These are phyloP conservation scores for Neoboletus brunneissimus DNA, from an alignment of 768 basidiomycete genomes.

Conservation along the genomic window DNA sequence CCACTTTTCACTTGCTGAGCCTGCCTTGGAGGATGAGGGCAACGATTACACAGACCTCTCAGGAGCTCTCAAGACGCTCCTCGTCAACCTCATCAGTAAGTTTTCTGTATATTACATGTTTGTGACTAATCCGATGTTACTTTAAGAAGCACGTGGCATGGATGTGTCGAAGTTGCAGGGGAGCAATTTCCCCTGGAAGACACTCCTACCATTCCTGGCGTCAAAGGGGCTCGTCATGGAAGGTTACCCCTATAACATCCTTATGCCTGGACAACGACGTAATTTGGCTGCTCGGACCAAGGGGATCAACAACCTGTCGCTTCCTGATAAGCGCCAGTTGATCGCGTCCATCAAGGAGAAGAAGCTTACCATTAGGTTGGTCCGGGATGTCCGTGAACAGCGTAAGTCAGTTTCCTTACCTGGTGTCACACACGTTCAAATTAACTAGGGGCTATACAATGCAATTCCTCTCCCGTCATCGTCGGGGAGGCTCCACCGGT, in stretches of 20 bases:
- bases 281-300: neutral
- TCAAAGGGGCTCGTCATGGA: neutral
- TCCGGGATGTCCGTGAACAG: neutral
- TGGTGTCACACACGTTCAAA: neutral
- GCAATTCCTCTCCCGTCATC: neutral
- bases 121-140: neutral
- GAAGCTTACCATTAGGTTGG: neutral
- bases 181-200: neutral
- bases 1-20: neutral
- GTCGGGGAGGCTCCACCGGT: neutral
- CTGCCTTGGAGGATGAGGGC: neutral
- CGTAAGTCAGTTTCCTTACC: neutral
- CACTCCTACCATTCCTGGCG: neutral
- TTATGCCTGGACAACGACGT: neutral
- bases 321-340: neutral
- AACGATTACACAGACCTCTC: neutral
- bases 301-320: neutral
- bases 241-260: neutral
- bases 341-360: neutral
- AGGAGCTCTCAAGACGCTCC: neutral
- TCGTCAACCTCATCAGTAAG: neutral
- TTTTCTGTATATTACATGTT: neutral
- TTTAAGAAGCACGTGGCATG: neutral
- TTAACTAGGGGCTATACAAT: neutral
- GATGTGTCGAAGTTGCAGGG: neutral